phyloP scores from a whole-genome alignment of 2,329 filamentous ascomycete species.

The Aspergillus sp. region DNA sequence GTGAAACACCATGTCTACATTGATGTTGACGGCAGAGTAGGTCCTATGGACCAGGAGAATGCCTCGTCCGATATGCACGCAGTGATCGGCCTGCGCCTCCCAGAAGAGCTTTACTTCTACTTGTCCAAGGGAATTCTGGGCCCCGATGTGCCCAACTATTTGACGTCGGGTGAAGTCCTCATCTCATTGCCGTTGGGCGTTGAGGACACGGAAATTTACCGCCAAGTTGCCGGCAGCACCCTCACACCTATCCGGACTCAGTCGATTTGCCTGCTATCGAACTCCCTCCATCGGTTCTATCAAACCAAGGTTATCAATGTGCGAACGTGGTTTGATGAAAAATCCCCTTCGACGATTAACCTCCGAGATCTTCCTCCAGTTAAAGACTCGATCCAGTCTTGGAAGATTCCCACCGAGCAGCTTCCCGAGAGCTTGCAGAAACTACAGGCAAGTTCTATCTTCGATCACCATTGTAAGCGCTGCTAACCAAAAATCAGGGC shows the following conservation, averaged over 20 bases:
- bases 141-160: constrained; percentile 75
- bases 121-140: constrained; percentile 80
- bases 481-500: constrained; percentile 19
- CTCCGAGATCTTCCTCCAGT: constrained; percentile 58
- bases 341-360: constrained; percentile 65
- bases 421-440: constrained; percentile 46
- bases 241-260: constrained; percentile 75
- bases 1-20: constrained; percentile 87
- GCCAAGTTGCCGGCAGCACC: constrained; percentile 71
- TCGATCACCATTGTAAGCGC: neutral
- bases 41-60: constrained; percentile 70
- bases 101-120: constrained; percentile 88
- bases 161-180: constrained; percentile 75
- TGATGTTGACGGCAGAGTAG: constrained; percentile 72
- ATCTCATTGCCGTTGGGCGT: constrained; percentile 85
- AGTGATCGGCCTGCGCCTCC: constrained; percentile 85
- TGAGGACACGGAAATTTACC: constrained; percentile 77
- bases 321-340: constrained; percentile 81
- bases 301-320: constrained; percentile 76
- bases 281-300: constrained; percentile 79
- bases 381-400: constrained; percentile 59
- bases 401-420: constrained; percentile 68
- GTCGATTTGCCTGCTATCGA: constrained; percentile 74
- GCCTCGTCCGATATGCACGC: constrained; percentile 83
- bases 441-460: constrained; percentile 28